A percentile compares a stretch with the other conserved stretches of the same genome.
Evolutionary conservation across 192 early-diverging fungal genomes (phyloP).

Genomic region (Entomortierella beljakovae): DNA sequence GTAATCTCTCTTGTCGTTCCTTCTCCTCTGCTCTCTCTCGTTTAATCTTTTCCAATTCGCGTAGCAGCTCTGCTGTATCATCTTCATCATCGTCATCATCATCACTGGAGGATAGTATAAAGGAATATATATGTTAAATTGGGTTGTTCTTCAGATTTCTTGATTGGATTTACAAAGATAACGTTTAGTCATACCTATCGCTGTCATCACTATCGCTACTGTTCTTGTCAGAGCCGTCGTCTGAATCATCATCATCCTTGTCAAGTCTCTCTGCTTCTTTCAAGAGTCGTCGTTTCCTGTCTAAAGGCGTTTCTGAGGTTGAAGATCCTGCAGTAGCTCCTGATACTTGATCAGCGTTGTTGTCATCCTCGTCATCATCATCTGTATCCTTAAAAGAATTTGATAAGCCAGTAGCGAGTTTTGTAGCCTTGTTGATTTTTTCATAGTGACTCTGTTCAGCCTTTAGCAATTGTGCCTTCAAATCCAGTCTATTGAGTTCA

Average conservation of each 20-base stretch:
- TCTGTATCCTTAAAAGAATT: constrained; percentile 51
- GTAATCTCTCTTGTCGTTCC: constrained; percentile 72
- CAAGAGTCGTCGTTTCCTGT: constrained; percentile 54
- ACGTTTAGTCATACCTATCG: constrained; percentile 29
- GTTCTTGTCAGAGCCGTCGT: constrained; percentile 60
- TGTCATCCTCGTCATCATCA: constrained; percentile 45
- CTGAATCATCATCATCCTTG: constrained; percentile 70
- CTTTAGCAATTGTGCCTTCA: constrained; percentile 72
- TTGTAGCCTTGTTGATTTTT: constrained; percentile 51
- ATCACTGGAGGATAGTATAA: constrained; percentile 33
- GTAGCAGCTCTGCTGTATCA: constrained; percentile 86
- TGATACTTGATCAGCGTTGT: not conserved
- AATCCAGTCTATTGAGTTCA: constrained; percentile 70
- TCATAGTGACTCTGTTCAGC: constrained; percentile 76
- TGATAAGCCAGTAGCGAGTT: constrained; percentile 21
- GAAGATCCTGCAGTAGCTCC: not conserved
- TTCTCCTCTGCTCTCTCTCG: constrained; percentile 92
- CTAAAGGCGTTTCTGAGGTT: constrained; percentile 19
- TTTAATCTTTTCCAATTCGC: constrained; percentile 93
- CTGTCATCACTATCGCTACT: constrained; percentile 60
- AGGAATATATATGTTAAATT: not conserved
- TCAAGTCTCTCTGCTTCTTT: constrained; percentile 63
- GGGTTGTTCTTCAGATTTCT: not conserved
- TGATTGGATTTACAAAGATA: not conserved
- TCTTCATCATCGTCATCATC: constrained; percentile 87